Evolutionary conservation across 208 protist species (phyloP), one percentile per base, ranked within the genome.

Genomic region (Acanthamoeba royreba): DNA sequence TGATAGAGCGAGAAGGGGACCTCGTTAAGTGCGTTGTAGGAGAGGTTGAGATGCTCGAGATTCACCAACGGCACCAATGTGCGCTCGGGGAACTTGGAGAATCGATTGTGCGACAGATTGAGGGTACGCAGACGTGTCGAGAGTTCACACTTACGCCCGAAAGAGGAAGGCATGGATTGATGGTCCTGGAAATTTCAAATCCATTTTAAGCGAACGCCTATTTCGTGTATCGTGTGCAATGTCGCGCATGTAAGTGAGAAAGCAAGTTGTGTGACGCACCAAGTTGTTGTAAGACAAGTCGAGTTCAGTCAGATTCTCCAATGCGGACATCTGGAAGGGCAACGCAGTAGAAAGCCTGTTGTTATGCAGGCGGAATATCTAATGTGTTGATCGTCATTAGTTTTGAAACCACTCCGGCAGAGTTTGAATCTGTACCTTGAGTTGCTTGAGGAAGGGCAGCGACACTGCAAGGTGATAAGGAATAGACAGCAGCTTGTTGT

Each of bases 41-140:
- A 8, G 25, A 83, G 43, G 38, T 52, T 43, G 72, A 83, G 72
- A 7, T 52, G 5, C 72, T 83, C 28, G 13, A 83, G 1, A 0
- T 49, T 52, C 33, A 52, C 43, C 43, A 83, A 28, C 8, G 28
- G 72, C 38, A 49, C 43, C 43, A 42, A 25, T 25, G 72, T 83
- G 33, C 66, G n/a, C 66, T 86, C 74, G 46, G 74, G 74, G 46
- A 86, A 86, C 46, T 86, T 86, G 74, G 74, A 52, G 40, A 86
- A 55, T 0, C 74, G 40, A 42, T 86, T 86, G 22, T 49, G 25
- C n/a, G 74, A 86, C 74, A 86, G 46, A 22, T 86, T 52, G 7
- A 86, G 19, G 9, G 25, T 22, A 47, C 43, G 46, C 15, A 86
- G 74, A 28, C n/a, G 40, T 9, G 74, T 86, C 25, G 74, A 55